A percentile compares a stretch with the other conserved stretches of the same genome.
Conservation (phyloP, 192 early-diverging fungal genomes). For the Rhizoclosmatium globosum region DNA sequence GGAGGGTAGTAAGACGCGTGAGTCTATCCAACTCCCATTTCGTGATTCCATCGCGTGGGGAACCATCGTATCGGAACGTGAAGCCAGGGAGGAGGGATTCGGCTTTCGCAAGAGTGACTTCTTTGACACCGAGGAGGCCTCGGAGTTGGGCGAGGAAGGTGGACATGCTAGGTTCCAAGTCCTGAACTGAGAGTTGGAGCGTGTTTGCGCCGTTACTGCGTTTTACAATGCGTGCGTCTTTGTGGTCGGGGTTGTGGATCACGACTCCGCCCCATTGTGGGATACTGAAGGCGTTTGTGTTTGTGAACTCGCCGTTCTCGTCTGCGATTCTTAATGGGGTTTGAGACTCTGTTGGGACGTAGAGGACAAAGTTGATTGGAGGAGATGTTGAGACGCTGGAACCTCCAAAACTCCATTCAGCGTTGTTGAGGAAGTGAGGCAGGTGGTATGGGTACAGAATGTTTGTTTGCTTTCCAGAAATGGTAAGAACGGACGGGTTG, state of each 20-base stretch:
- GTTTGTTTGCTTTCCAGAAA: slow-evolving; percentile 32
- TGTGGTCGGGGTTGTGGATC: slow-evolving; percentile 69
- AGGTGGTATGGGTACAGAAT: slow-evolving; percentile 74
- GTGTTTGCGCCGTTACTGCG: background rate
- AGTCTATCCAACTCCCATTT: slow-evolving; percentile 84
- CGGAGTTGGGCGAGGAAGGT: slow-evolving; percentile 85
- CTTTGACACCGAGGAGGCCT: slow-evolving; percentile 80
- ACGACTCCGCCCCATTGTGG: slow-evolving; percentile 95
- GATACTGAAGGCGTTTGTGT: slow-evolving; percentile 87
- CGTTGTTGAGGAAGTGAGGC: slow-evolving; percentile 92
- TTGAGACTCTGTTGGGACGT: slow-evolving; percentile 74
- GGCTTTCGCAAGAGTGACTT: slow-evolving; percentile 41
- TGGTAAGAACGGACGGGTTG: slow-evolving; percentile 53
- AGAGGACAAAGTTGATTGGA: slow-evolving; percentile 90
- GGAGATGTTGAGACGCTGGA: slow-evolving; percentile 83
- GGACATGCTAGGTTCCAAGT: slow-evolving; percentile 81
- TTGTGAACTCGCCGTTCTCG: slow-evolving; percentile 54
- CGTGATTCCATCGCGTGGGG: slow-evolving; percentile 75
- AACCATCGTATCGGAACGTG: slow-evolving; percentile 49
- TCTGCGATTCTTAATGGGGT: slow-evolving; percentile 77
- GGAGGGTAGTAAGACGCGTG: slow-evolving; percentile 70
- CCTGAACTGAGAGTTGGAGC: slow-evolving; percentile 46
- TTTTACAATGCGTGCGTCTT: background rate
- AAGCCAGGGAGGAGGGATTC: slow-evolving; percentile 40
- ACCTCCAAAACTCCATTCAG: slow-evolving; percentile 92